Base-by-base conservation (phyloP, 2,329 filamentous ascomycete species). In the Taxawa tesnikishii region DNA sequence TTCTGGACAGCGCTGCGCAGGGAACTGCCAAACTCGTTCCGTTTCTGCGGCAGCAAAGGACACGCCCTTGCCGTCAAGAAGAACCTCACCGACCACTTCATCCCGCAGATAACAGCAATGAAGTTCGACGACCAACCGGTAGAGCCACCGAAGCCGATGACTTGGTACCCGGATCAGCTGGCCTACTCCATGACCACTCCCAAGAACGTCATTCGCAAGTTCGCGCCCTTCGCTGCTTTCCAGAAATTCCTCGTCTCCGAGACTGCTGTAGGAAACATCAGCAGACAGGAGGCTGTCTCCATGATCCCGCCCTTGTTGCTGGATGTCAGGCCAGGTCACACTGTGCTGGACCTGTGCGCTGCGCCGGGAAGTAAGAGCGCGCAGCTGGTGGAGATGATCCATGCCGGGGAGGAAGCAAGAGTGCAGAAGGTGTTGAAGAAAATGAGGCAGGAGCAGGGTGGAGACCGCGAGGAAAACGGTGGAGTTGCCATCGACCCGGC, bases 151-250 rank as follows among this genome's bases (percentile, higher is more conserved):
- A 68, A 74, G 51, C 72, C 83, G 1, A 79, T 98, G 35, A 65
- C 76, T 18, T 96, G 88, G 84, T 98, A 94, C 55, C 90, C 90
- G 26, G 85, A 96, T 52, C 75, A 83, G 50, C 75, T 98, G 39
- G 90, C 90, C 30, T 98, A 92, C 81, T 85, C 78, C 58, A 96
- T 96, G 85, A 94, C 87, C 28, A 96, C 88, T 5, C 84, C 90
- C 40, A 98, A 96, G 69, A 87, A 93, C 51, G 79, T 96, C 43
- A 73, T 98, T 40, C 80, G 90, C 48, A 87, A 87, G 53, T 94
- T 93, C 57, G 76, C 83, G 21, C 90, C 90, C 3, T 98, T 98
- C 55, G 79, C 85, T 30, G 80, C 83, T 16, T 96, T 98, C 61
- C 90, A 98, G 57, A 93, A 92, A 55, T 98, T 94, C 65, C 70